Evolutionary conservation across 2,329 filamentous ascomycete species (phyloP).

Genomic region (Xylariaceae sp.): DNA sequence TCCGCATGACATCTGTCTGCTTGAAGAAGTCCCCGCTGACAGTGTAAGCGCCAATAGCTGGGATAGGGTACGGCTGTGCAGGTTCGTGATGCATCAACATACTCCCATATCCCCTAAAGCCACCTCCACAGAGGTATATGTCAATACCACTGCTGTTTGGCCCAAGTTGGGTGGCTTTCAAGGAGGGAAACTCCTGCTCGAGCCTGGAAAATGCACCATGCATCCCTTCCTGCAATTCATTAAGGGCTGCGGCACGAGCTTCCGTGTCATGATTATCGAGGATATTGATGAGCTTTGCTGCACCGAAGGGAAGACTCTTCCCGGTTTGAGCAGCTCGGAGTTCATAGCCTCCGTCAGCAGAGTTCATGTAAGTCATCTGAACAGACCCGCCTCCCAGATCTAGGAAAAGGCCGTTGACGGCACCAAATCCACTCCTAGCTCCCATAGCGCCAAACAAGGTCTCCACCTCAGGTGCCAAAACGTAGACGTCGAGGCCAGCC

Average conservation of each 20-base stretch:
- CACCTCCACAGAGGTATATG: slow-evolving; percentile 82
- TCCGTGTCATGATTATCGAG: slow-evolving; percentile 39
- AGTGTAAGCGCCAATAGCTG: slow-evolving; percentile 74
- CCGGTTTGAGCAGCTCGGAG: slow-evolving; percentile 49
- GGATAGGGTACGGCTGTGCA: slow-evolving; percentile 74
- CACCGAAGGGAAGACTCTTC: slow-evolving; percentile 56
- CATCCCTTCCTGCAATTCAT: slow-evolving; percentile 55
- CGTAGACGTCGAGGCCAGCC: slow-evolving; percentile 60
- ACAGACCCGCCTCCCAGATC: slow-evolving; percentile 74
- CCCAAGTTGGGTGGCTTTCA: slow-evolving; percentile 41
- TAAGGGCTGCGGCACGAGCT: slow-evolving; percentile 42
- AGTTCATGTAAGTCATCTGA: slow-evolving; percentile 60
- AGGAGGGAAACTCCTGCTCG: slow-evolving; percentile 43
- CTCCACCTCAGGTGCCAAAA: slow-evolving; percentile 75
- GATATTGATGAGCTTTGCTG: slow-evolving; percentile 50
- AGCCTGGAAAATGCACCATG: slow-evolving; percentile 54
- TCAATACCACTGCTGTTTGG: slow-evolving; percentile 47
- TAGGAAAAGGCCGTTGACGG: slow-evolving; percentile 72
- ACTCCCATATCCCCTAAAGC: slow-evolving; percentile 86
- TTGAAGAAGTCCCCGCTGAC: slow-evolving; percentile 58
- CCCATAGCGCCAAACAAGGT: slow-evolving; percentile 79
- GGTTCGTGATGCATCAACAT: slow-evolving; percentile 75
- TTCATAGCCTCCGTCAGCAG: slow-evolving; percentile 43
- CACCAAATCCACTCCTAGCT: slow-evolving; percentile 66
- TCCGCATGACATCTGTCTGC: slow-evolving; percentile 47